A percentile compares a stretch with the other conserved stretches of the same genome.
These are phyloP conservation scores for Fusarium irregulare DNA, from an alignment of 2,329 filamentous ascomycete species.

Conservation along the genomic window DNA sequence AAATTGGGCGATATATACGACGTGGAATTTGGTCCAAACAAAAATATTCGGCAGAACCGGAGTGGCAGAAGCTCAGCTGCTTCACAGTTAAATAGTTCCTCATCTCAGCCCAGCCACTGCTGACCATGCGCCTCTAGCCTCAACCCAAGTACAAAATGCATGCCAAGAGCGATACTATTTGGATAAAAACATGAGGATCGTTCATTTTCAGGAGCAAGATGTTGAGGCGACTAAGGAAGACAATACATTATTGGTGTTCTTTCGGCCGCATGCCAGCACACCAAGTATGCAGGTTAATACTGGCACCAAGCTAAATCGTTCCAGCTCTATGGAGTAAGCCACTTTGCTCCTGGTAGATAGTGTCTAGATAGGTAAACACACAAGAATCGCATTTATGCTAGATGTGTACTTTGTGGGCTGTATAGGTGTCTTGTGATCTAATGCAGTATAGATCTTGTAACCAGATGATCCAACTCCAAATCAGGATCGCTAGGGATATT, in stretches of 20 bases:
- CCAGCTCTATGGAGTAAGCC: not conserved
- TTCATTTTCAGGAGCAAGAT: not conserved
- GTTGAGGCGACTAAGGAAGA: not conserved
- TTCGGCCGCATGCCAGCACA: not conserved
- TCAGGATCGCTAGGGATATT: not conserved
- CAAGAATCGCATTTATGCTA: not conserved
- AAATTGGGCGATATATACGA: not conserved
- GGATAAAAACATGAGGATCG: not conserved
- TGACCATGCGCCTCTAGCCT: slow-evolving; percentile 1
- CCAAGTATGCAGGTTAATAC: not conserved
- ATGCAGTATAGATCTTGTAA: slow-evolving; percentile 3
- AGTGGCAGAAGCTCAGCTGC: slow-evolving; percentile 2
- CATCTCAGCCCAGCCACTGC: not conserved
- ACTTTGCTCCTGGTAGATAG: not conserved
- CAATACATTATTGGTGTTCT: slow-evolving; percentile 4
- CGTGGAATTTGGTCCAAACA: not conserved
- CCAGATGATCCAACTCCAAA: slow-evolving; percentile 14
- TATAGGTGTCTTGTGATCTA: slow-evolving; percentile 5
- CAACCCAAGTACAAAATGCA: not conserved
- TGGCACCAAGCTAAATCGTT: slow-evolving; percentile 5
- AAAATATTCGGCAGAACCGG: not conserved
- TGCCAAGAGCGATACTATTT: not conserved
- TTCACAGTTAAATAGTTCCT: not conserved
- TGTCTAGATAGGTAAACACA: not conserved
- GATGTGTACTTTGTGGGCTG: not conserved